phyloP scores from a whole-genome alignment of 352 stramenopile genomes.

The Pythium phragmitis region DNA sequence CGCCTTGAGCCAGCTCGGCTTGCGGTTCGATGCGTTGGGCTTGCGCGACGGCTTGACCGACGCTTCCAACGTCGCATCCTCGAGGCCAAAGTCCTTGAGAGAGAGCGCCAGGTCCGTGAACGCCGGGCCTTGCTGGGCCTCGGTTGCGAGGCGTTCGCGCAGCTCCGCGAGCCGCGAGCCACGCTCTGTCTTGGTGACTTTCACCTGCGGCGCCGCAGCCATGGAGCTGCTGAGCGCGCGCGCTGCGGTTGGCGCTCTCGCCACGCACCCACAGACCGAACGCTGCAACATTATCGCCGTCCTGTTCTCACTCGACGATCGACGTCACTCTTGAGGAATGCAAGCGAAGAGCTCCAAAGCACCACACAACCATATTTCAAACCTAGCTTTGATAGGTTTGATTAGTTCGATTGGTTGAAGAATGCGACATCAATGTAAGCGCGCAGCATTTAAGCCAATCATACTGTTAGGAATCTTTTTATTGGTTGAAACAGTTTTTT shows the following conservation, averaged over 20 bases:
- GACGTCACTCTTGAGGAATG: conserved; percentile 24
- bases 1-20: conserved; percentile 87
- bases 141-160: conserved; percentile 57
- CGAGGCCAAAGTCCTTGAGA: conserved; percentile 71
- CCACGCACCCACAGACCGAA: conserved; percentile 9
- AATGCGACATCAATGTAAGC: conserved; percentile 2
- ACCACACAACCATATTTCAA: conserved; percentile 20
- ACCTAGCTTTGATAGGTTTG: conserved; percentile 14
- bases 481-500: conserved; percentile 9
- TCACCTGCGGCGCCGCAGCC: conserved; percentile 47
- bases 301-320: conserved; percentile 12
- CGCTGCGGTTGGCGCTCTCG: conserved; percentile 6
- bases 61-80: conserved; percentile 28
- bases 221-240: conserved; percentile 26
- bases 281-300: conserved; percentile 17
- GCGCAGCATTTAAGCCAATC: conserved; percentile 2
- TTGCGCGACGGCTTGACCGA: conserved; percentile 73
- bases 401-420: conserved; percentile 18
- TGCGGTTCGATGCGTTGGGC: conserved; percentile 82
- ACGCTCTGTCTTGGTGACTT: conserved; percentile 61
- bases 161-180: conserved; percentile 64
- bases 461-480: too few species aligned
- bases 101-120: conserved; percentile 65
- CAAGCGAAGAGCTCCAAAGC: conserved; percentile 15
- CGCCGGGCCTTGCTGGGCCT: conserved; percentile 53